Evolutionary conservation across 768 basidiomycete genomes (phyloP).

Genomic region (Rhizopogon vulgaris): DNA sequence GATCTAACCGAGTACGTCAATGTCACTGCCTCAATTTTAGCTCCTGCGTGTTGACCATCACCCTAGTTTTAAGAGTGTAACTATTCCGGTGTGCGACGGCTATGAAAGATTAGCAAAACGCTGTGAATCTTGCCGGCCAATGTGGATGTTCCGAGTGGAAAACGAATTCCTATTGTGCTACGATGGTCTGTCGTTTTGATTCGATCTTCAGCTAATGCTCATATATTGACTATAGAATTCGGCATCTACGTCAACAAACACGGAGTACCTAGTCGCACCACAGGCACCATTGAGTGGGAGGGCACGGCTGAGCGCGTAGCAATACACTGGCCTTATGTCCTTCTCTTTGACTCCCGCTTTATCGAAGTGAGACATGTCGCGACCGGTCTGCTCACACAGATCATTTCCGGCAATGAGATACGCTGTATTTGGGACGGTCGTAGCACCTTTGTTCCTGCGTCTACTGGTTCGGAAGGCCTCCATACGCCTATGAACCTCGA

Average conservation of each 20-base stretch:
- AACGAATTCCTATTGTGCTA: conserved; percentile 89
- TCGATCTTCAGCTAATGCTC: not conserved
- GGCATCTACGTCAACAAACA: conserved; percentile 90
- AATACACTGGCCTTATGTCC: conserved; percentile 82
- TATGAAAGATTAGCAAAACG: conserved; percentile 69
- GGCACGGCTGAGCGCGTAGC: conserved; percentile 85
- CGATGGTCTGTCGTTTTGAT: conserved; percentile 49
- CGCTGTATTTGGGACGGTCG: conserved; percentile 91
- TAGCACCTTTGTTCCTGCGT: conserved; percentile 25
- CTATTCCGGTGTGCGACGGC: conserved; percentile 79
- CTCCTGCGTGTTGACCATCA: not conserved
- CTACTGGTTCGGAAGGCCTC: conserved; percentile 27
- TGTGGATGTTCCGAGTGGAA: conserved; percentile 88
- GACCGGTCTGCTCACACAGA: conserved; percentile 74
- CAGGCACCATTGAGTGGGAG: conserved; percentile 88
- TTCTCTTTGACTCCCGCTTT: conserved; percentile 85
- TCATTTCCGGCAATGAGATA: conserved; percentile 75
- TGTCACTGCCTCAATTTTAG: not conserved
- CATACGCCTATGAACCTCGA: conserved; percentile 54
- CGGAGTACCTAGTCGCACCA: conserved; percentile 72
- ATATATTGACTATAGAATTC: conserved; percentile 51
- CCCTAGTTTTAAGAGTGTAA: conserved; percentile 75
- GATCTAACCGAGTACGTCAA: conserved; percentile 78
- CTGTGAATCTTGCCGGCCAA: conserved; percentile 73
- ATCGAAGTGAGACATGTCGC: conserved; percentile 85